Base-by-base conservation (phyloP, 306 rosid species). In the Quercus alba region DNA sequence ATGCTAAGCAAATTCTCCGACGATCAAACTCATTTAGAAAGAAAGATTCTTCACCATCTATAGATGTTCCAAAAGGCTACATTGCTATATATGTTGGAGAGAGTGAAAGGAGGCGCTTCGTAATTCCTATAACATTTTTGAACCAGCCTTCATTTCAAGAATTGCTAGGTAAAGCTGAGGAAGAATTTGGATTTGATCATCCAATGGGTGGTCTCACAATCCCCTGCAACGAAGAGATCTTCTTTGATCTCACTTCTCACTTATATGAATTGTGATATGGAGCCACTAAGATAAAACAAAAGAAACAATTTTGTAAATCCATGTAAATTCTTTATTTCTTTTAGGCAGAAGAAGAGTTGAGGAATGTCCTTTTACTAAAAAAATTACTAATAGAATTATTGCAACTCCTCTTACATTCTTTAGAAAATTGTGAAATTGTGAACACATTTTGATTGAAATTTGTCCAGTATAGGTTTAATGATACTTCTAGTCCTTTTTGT, bases 181-280 rank as follows among this genome's bases (percentile, higher is more conserved):
- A 81, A 71, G 85, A 78, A 76, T 85, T 81, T 6, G 88, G 85
- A 17, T 85, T 63, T 77, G 52, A 81, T 78, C 88, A 85, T 61
- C 82, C 79, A 8, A 80, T 79, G 84, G 86, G 88, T n/a, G 88
- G 82, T 31, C 77, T 85, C 49, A 82, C 84, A 11, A 76, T 82
- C 61, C 88, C 88, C 56, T 85, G 88, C 73, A 81, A 41, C 20
- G 81, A 81, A 75, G 85, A 78, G 6, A 51, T 73, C 49, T 85
- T 85, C 25, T 3, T 78, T 15, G 69, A 67, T 41, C 75, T 85
- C 77, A 81, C 88, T 74, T 81, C 88, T 78, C 51, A 5, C 4
- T 23, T n/a, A 28, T 26, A 56, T 17, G 17, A 73, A 11, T 49
- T 49, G 54, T 49, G 14, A 49, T 49, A 10, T 3, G 14, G 15